Percentiles rank a stretch among this genome's conserved stretches.
Conservation (phyloP, 164 flowering plant species). For the Piper betle region DNA sequence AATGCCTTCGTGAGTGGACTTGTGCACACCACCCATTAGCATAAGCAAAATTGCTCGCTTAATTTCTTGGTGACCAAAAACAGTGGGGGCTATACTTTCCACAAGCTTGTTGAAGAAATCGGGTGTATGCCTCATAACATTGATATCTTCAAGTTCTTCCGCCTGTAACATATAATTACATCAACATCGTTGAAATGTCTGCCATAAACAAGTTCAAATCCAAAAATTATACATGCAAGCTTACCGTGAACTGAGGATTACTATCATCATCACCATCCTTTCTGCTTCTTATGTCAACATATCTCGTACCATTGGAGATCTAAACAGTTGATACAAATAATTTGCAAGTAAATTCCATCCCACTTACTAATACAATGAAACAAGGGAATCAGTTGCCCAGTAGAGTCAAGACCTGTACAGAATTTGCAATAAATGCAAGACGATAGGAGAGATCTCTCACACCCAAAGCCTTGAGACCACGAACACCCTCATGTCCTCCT, state of each 20-base stretch:
- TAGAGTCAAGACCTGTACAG: slow-evolving; percentile 60
- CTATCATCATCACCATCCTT: slow-evolving; percentile 70
- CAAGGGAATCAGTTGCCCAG: background rate
- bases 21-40: slow-evolving; percentile 95
- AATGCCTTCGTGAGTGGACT: slow-evolving; percentile 92
- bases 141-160: slow-evolving; percentile 73
- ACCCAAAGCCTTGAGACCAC: slow-evolving; percentile 86
- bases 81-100: slow-evolving; percentile 81
- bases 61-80: slow-evolving; percentile 94
- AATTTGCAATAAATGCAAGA: slow-evolving; percentile 90
- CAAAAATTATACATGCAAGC: slow-evolving; percentile 6
- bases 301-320: slow-evolving; percentile 75
- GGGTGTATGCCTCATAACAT: slow-evolving; percentile 71
- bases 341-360: background rate
- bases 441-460: slow-evolving; percentile 95
- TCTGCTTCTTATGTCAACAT: slow-evolving; percentile 53
- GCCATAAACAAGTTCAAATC: background rate
- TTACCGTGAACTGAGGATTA: slow-evolving; percentile 52
- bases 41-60: slow-evolving; percentile 90
- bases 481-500: slow-evolving; percentile 67
- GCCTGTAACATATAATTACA: slow-evolving; percentile 22
- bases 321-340: slow-evolving; percentile 5
- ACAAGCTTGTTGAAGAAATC: slow-evolving; percentile 92
- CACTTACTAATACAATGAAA: background rate
- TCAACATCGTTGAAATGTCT: too few relatives aligned